Conservation (phyloP, 306 rosid genomes). For the Pyrus pyrifolia region DNA sequence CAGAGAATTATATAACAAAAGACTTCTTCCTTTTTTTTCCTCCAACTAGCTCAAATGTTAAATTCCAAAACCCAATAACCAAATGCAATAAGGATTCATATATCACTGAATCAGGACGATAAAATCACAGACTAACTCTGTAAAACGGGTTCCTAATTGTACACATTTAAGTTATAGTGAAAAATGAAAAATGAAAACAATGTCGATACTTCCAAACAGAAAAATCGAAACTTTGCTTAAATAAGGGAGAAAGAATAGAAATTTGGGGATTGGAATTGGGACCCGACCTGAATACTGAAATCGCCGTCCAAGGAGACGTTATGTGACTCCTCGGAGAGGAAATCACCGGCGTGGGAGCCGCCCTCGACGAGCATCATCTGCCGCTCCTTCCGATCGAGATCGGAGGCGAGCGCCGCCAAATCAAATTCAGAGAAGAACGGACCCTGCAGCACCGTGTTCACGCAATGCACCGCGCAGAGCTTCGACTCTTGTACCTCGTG, state of each 20-base stretch:
- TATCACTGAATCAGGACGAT: background rate
- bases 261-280: background rate
- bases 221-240: background rate
- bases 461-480: slow-evolving; percentile 96
- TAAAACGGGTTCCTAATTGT: background rate
- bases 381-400: slow-evolving; percentile 82
- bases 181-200: background rate
- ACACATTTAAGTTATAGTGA: background rate
- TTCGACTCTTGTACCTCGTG: slow-evolving; percentile 98
- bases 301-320: slow-evolving; percentile 93
- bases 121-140: background rate
- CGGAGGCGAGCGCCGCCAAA: slow-evolving; percentile 92
- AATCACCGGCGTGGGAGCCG: slow-evolving; percentile 51
- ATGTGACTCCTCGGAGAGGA: slow-evolving; percentile 75
- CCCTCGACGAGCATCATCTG: slow-evolving; percentile 64
- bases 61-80: background rate
- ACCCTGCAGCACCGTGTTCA: slow-evolving; percentile 84
- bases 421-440: slow-evolving; percentile 96
- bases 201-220: background rate
- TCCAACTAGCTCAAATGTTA: background rate
- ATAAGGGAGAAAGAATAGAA: background rate
- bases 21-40: background rate
- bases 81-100: background rate
- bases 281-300: slow-evolving; percentile 99
- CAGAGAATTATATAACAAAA: background rate